A percentile compares a stretch with the other conserved stretches of the same genome.
Evolutionary conservation across 768 basidiomycete genomes (phyloP).

Genomic region (Hygrophorus pudorinus): DNA sequence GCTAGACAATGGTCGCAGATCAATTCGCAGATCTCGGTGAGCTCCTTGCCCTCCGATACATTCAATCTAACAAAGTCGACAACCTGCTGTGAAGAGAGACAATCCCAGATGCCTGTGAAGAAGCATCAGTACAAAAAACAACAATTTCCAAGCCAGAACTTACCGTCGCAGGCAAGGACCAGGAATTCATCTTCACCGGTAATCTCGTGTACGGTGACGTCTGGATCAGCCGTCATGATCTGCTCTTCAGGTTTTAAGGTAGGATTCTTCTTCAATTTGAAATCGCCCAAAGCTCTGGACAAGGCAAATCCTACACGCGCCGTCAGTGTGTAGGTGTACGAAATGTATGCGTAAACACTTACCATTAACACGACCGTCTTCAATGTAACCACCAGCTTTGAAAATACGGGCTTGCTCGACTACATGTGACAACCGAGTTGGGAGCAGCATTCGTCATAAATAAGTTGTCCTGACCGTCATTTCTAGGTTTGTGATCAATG

Average conservation of each 20-base stretch:
- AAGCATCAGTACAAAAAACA: conserved; percentile 2
- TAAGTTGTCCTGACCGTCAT: conserved; percentile 45
- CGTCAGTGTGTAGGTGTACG: conserved; percentile 1
- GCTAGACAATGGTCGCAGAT: conserved; percentile 92
- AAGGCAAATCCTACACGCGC: conserved; percentile 83
- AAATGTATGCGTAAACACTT: background rate
- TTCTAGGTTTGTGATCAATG: conserved; percentile 92
- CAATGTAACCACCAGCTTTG: conserved; percentile 90
- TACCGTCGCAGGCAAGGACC: conserved; percentile 93
- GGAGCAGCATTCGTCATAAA: conserved; percentile 1
- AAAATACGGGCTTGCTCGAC: conserved; percentile 81
- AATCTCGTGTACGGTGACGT: conserved; percentile 72
- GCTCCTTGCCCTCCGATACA: conserved; percentile 67
- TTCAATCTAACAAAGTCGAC: conserved; percentile 81
- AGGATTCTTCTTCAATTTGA: conserved; percentile 96
- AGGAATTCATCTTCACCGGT: conserved; percentile 92
- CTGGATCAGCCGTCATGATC: conserved; percentile 92
- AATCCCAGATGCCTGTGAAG: conserved; percentile 91
- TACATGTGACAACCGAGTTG: conserved; percentile 18
- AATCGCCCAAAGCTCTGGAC: conserved; percentile 92
- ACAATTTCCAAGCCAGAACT: conserved; percentile 13
- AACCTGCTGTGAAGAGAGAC: conserved; percentile 85
- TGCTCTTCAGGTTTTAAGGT: conserved; percentile 76
- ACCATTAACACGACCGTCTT: conserved; percentile 97
- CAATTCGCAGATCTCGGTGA: conserved; percentile 78